These are phyloP conservation scores for Ophiostoma quercus DNA, from an alignment of 2,329 filamentous ascomycete species.

Conservation along the genomic window DNA sequence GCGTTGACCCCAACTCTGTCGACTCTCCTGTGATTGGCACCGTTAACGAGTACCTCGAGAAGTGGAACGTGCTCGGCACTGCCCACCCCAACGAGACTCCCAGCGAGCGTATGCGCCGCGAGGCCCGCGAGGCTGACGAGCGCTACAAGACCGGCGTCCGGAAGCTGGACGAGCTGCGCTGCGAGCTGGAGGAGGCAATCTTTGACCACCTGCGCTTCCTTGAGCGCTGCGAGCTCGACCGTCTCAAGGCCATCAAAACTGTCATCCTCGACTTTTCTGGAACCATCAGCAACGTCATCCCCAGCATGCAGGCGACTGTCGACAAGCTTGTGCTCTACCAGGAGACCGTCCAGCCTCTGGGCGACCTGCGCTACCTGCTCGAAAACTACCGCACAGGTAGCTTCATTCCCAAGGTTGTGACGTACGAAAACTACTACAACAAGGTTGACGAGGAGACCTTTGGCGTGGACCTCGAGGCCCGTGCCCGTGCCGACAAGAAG, in stretches of 20 bases:
- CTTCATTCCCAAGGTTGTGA: slow-evolving; percentile 82
- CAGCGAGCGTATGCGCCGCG: slow-evolving; percentile 75
- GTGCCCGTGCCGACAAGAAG: slow-evolving; percentile 89
- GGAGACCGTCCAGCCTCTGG: slow-evolving; percentile 90
- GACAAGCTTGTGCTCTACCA: slow-evolving; percentile 99
- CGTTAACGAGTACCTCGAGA: slow-evolving; percentile 81
- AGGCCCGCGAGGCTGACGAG: slow-evolving; percentile 85
- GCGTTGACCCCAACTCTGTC: slow-evolving; percentile 43
- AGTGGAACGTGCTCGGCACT: slow-evolving; percentile 91
- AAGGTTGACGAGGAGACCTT: slow-evolving; percentile 97
- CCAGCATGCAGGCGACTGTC: slow-evolving; percentile 87
- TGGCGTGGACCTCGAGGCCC: slow-evolving; percentile 93
- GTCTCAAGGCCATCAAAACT: slow-evolving; percentile 95
- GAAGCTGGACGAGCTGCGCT: slow-evolving; percentile 84
- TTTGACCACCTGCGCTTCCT: slow-evolving; percentile 90
- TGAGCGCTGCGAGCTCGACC: slow-evolving; percentile 92
- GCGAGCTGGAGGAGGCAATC: slow-evolving; percentile 93
- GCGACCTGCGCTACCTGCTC: slow-evolving; percentile 85
- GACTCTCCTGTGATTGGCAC: slow-evolving; percentile 78
- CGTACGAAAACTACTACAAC: slow-evolving; percentile 99
- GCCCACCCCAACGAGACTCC: slow-evolving; percentile 91
- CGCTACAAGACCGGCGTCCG: slow-evolving; percentile 83
- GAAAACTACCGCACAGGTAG: slow-evolving; percentile 96
- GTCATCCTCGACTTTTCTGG: slow-evolving; percentile 97
- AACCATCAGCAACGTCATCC: slow-evolving; percentile 95